Evolutionary conservation across 2,329 filamentous ascomycete genomes (phyloP).

Genomic region (Colletotrichum eleusines): DNA sequence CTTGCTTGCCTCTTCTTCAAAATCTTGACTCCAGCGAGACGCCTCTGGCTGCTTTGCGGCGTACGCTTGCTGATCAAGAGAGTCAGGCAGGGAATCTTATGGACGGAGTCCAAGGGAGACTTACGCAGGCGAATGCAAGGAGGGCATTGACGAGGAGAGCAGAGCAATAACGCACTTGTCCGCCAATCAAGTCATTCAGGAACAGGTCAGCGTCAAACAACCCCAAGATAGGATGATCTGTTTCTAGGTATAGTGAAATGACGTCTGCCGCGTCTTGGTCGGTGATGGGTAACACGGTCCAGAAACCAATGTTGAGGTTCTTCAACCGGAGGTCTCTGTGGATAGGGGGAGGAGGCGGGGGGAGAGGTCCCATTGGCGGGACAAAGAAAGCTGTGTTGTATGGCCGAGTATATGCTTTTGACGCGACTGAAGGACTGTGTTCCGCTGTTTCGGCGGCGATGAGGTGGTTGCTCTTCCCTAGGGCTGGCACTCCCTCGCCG

Average conservation of each 20-base stretch:
- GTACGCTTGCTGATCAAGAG: slow-evolving; percentile 25
- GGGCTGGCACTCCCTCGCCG: slow-evolving; percentile 4
- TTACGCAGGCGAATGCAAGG: slow-evolving; percentile 52
- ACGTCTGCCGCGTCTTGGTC: slow-evolving; percentile 48
- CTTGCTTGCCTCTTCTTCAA: slow-evolving; percentile 32
- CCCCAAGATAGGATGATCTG: slow-evolving; percentile 55
- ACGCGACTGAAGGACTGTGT: background rate
- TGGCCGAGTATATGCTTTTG: background rate
- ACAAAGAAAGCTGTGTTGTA: slow-evolving; percentile 41
- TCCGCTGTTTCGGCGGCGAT: background rate
- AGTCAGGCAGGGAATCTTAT: background rate
- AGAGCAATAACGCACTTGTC: slow-evolving; percentile 49
- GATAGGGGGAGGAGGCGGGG: slow-evolving; percentile 32
- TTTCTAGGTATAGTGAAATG: slow-evolving; percentile 53
- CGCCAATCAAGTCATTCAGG: slow-evolving; percentile 48
- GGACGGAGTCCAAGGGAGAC: slow-evolving; percentile 34
- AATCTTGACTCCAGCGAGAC: slow-evolving; percentile 33
- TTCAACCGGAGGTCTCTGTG: slow-evolving; percentile 46
- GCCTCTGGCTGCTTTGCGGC: slow-evolving; percentile 28
- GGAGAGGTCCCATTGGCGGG: slow-evolving; percentile 41
- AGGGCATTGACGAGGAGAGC: slow-evolving; percentile 52
- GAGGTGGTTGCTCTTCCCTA: slow-evolving; percentile 2
- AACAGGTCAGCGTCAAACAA: slow-evolving; percentile 52
- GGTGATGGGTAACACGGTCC: slow-evolving; percentile 51
- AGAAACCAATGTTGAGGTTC: slow-evolving; percentile 48